Conservation (phyloP, 1,139 yeast genomes). For the Candida buenavistaensis region DNA sequence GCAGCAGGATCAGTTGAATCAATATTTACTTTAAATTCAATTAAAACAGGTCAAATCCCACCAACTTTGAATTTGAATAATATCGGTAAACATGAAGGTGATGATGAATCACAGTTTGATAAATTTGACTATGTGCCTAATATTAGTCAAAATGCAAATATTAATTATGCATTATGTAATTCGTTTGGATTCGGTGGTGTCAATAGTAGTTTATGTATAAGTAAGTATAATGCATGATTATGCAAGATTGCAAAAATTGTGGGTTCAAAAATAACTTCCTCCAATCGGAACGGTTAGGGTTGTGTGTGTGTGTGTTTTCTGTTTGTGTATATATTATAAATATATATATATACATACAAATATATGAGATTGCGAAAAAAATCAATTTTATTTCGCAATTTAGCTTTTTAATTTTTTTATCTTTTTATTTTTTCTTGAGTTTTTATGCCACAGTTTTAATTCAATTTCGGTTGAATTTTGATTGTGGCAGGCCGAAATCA, state of each 20-base stretch:
- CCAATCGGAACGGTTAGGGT: too few species aligned
- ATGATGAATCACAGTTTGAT: conserved; percentile 41
- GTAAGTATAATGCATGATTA: conserved; percentile 14
- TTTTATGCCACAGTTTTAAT: conserved; percentile 3
- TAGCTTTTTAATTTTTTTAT: too few species aligned
- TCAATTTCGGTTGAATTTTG: neutral
- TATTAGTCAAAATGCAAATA: conserved; percentile 34
- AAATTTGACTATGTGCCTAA: conserved; percentile 63
- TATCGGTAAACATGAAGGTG: conserved; percentile 49
- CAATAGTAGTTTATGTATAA: conserved; percentile 59
- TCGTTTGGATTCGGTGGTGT: conserved; percentile 99
- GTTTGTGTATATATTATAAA: too few species aligned
- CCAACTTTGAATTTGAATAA: conserved; percentile 73
- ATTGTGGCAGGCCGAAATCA: too few species aligned
- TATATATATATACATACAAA: too few species aligned
- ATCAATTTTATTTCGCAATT: conserved; percentile 1
- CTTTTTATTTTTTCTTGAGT: too few species aligned
- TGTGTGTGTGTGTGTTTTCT: too few species aligned
- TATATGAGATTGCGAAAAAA: neutral
- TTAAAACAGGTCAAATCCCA: conserved; percentile 61
- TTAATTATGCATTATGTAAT: conserved; percentile 72
- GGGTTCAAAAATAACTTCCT: too few species aligned
- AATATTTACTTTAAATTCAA: conserved; percentile 70
- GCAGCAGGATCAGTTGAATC: conserved; percentile 97
- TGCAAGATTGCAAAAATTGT: conserved; percentile 3